Evolutionary conservation across 2,329 filamentous ascomycete species (phyloP).

Genomic region (Elsinoe australis): DNA sequence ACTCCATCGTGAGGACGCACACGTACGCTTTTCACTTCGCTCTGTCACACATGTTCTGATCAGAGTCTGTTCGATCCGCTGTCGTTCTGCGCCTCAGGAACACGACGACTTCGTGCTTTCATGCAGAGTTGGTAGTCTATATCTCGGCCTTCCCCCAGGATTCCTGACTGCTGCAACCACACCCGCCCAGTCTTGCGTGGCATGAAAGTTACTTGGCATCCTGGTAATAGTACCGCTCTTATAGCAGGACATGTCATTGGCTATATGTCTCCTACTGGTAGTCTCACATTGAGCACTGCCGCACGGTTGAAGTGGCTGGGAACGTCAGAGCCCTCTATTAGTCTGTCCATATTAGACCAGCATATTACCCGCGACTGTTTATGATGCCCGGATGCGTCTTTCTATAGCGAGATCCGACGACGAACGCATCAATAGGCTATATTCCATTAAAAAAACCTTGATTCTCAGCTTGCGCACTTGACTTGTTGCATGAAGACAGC

Average conservation of each 20-base stretch:
- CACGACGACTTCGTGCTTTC: background rate
- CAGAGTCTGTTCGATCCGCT: no score
- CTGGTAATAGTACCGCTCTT: slow-evolving; percentile 7
- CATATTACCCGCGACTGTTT: slow-evolving; percentile 2
- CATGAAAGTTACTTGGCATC: background rate
- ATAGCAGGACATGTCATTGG: background rate
- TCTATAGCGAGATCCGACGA: background rate
- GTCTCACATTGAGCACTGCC: background rate
- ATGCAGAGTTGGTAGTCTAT: no score
- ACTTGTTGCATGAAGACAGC: no score
- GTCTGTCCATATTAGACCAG: slow-evolving; percentile 2
- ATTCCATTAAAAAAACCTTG: no score
- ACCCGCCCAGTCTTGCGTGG: background rate
- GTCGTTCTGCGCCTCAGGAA: background rate
- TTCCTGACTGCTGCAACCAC: no score
- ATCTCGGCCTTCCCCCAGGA: no score
- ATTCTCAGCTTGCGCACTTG: no score
- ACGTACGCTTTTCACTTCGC: slow-evolving; percentile 6
- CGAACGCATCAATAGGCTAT: background rate
- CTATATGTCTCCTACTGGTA: no score
- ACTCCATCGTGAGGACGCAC: background rate
- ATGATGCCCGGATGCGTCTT: background rate
- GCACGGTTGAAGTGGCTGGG: background rate
- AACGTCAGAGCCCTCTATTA: background rate
- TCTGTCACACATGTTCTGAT: no score